Conservation (phyloP, 2,329 filamentous ascomycete genomes). For the Fusarium begoniae region DNA sequence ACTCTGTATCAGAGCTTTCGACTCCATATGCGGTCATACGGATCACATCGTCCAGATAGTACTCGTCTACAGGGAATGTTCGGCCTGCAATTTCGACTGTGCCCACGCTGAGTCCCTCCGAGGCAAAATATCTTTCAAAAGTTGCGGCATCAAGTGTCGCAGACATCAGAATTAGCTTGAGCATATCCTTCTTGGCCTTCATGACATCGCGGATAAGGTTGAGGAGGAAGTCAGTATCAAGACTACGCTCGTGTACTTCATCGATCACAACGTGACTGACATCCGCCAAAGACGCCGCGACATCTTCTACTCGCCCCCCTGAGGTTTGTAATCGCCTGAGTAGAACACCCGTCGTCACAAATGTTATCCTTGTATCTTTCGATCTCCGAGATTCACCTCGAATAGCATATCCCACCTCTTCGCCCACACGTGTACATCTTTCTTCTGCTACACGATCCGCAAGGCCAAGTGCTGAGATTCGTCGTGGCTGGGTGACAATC, state of each 20-base stretch:
- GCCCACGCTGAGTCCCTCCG: conserved; percentile 70
- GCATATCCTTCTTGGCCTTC: conserved; percentile 80
- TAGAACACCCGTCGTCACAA: conserved; percentile 98
- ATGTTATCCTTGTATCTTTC: conserved; percentile 89
- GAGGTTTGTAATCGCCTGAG: conserved; percentile 92
- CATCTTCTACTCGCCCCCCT: conserved; percentile 80
- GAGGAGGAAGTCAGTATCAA: conserved; percentile 98
- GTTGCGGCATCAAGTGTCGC: conserved; percentile 92
- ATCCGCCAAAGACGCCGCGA: conserved; percentile 83
- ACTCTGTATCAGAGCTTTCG: conserved; percentile 57
- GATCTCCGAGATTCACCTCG: conserved; percentile 88
- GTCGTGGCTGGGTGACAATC: conserved; percentile 92
- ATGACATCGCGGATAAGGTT: conserved; percentile 86
- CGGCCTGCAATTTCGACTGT: conserved; percentile 91
- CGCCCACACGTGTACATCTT: conserved; percentile 81
- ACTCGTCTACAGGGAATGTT: conserved; percentile 88
- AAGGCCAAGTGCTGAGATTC: conserved; percentile 92
- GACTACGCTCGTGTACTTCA: conserved; percentile 95
- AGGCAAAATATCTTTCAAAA: conserved; percentile 63
- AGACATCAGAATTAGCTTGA: conserved; percentile 98
- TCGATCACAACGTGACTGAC: conserved; percentile 96
- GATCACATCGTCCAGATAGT: conserved; percentile 89
- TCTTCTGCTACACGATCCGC: conserved; percentile 96
- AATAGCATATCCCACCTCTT: conserved; percentile 93
- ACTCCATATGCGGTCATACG: conserved; percentile 81